phyloP scores from a whole-genome alignment of 202 grass and related monocot genomes.

The Saccharum hybrid region DNA sequence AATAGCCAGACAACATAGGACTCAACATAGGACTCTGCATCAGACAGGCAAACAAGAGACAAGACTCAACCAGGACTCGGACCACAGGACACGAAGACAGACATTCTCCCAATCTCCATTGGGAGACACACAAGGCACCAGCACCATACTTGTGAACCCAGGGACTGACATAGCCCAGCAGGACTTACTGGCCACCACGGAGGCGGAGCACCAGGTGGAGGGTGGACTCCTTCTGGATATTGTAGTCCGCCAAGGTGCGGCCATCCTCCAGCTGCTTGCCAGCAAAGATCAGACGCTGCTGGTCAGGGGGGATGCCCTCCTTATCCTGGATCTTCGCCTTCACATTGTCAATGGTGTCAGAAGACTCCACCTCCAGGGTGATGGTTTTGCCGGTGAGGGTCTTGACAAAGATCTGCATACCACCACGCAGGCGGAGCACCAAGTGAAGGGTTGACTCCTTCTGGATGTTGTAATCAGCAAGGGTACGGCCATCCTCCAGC shows the following conservation, averaged over 20 bases:
- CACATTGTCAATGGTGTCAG: no score
- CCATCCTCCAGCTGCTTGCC: conserved; percentile 84
- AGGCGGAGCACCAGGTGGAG: conserved; percentile 66
- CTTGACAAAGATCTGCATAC: no score
- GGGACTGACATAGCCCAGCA: not conserved
- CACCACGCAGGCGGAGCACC: not conserved
- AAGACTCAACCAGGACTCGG: not conserved
- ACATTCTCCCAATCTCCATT: not conserved
- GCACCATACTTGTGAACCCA: conserved; percentile 10
- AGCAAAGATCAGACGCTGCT: conserved; percentile 81
- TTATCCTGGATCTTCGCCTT: no score
- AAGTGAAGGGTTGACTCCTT: conserved; percentile 18
- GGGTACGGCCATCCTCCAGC: conserved; percentile 5
- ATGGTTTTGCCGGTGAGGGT: no score
- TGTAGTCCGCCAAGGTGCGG: conserved; percentile 69
- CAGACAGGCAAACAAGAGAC: not conserved
- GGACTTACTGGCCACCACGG: conserved; percentile 28
- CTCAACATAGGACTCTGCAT: not conserved
- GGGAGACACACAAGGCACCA: not conserved
- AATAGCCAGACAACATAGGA: not conserved
- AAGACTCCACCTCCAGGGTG: no score
- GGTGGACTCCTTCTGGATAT: conserved; percentile 86
- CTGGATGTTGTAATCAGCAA: conserved; percentile 21
- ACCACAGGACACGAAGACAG: not conserved
- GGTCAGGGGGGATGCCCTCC: conserved; percentile 61